Base-by-base conservation (phyloP, 2,329 filamentous ascomycete species). In the Colletotrichum zoysiae region DNA sequence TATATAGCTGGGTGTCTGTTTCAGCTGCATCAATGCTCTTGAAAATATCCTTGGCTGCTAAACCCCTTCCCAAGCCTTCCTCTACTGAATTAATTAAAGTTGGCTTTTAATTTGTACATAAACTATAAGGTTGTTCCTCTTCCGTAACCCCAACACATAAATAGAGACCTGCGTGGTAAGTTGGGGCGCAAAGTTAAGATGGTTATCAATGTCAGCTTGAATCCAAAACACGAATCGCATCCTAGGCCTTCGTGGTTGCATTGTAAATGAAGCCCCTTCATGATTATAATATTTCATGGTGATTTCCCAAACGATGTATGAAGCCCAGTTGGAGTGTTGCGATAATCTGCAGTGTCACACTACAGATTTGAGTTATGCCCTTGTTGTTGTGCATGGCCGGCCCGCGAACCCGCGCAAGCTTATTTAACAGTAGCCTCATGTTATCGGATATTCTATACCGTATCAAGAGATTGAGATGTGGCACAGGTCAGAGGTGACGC, bases 131-230 rank as follows among this genome's bases (percentile, higher is more conserved):
- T 9, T 46, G 5, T 2, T 9, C 1, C 8, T n/a, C 2, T 20
- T n/a, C 18, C 7, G n/a, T 6, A 46, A 3, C 7, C n/a, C 4
- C 2, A 5, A n/a, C 18, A 1, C 8, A n/a, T 9, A n/a, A 2
- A 9, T n/a, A 6, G 18, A 4, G 18, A 3, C 20, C 18, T 4
- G 18, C 6, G 44, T 46, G 44, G 44, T 9, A n/a, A 46, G 3
- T 46, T n/a, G 44, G 18, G 9, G 44, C 18, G 9, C 7, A n/a
- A 46, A n/a, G 44, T 46, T n/a, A 11, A n/a, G 18, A n/a, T n/a
- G 6, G 42, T 44, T 16, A 8, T 44, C 16, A 44, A 8, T 7
- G 42, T 12, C 5, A 20, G 3, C 44, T 9, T n/a, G 44, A 46
- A 46, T n/a, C 44, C 44, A 46, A n/a, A 46, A 20, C 8, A 46